phyloP scores from a whole-genome alignment of 768 basidiomycete species.

The Pleurotus tuoliensis region DNA sequence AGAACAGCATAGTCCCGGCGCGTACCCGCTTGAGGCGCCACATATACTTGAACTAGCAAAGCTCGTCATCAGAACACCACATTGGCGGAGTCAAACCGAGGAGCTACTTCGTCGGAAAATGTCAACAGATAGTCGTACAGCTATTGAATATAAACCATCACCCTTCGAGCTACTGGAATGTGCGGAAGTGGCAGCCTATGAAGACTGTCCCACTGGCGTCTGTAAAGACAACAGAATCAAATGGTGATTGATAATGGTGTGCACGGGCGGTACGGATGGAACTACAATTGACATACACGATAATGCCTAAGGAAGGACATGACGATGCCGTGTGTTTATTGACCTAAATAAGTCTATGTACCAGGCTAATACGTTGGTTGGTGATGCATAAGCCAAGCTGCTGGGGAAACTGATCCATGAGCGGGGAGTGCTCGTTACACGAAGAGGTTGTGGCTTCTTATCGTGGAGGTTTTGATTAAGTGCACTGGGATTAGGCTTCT shows the following conservation, averaged over 20 bases:
- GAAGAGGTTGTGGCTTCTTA: too few relatives aligned
- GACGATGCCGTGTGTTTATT: neutral
- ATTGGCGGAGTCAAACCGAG: neutral
- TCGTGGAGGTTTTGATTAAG: too few relatives aligned
- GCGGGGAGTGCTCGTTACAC: too few relatives aligned
- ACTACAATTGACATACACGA: neutral
- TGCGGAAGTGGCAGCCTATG: neutral
- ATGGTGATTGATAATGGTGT: neutral
- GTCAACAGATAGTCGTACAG: conserved; percentile 1
- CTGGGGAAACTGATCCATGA: neutral
- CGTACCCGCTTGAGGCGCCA: conserved; percentile 1
- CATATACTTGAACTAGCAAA: neutral
- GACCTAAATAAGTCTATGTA: neutral
- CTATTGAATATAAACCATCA: neutral
- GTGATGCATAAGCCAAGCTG: neutral
- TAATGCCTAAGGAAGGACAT: neutral
- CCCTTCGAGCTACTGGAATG: neutral
- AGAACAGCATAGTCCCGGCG: neutral
- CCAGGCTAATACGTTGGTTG: neutral
- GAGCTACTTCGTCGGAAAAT: neutral
- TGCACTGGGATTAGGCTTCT: too few relatives aligned
- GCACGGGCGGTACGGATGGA: neutral
- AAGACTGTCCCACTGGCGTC: neutral
- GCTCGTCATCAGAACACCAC: neutral
- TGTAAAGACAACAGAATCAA: neutral